Conservation (phyloP, 1,284 basidiomycete genomes). For the Trichosporon ovoides region DNA sequence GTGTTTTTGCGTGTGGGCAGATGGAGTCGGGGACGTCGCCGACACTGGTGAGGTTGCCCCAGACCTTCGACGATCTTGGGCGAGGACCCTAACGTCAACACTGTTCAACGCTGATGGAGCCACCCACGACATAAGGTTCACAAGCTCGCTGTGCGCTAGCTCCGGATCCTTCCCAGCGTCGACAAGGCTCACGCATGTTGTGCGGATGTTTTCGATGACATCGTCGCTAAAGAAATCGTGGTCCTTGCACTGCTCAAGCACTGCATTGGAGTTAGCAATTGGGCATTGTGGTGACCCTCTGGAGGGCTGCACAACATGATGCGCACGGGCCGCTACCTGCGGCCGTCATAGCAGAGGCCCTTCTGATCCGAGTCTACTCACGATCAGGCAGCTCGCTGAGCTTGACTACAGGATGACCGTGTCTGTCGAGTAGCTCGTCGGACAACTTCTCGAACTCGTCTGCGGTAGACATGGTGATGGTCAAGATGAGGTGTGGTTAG, state of each 20-base stretch:
- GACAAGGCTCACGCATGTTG: conserved; percentile 16
- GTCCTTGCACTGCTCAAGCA: conserved; percentile 3
- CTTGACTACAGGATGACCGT: not conserved
- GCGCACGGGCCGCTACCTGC: not conserved
- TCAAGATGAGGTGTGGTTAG: too few relatives aligned
- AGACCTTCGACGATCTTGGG: not conserved
- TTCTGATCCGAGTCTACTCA: not conserved
- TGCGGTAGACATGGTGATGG: not conserved
- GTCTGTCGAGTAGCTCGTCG: not conserved
- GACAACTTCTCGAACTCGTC: not conserved
- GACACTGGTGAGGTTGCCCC: not conserved
- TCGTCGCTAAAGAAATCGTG: conserved; percentile 20
- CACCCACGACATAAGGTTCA: conserved; percentile 7
- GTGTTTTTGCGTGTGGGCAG: not conserved
- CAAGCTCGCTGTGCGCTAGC: conserved; percentile 5
- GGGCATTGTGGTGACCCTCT: not conserved
- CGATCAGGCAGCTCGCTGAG: conserved; percentile 1
- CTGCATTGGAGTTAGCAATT: not conserved
- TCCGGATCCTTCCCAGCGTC: conserved; percentile 17
- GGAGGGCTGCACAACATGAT: not conserved
- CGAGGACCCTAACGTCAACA: not conserved
- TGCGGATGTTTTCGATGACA: conserved; percentile 25
- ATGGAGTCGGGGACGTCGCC: not conserved
- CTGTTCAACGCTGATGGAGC: not conserved
- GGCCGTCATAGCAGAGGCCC: not conserved